Evolutionary conservation across 1,284 basidiomycete species (phyloP), one percentile per base, ranked within the genome.

Genomic region (Puccinia novopanici): DNA sequence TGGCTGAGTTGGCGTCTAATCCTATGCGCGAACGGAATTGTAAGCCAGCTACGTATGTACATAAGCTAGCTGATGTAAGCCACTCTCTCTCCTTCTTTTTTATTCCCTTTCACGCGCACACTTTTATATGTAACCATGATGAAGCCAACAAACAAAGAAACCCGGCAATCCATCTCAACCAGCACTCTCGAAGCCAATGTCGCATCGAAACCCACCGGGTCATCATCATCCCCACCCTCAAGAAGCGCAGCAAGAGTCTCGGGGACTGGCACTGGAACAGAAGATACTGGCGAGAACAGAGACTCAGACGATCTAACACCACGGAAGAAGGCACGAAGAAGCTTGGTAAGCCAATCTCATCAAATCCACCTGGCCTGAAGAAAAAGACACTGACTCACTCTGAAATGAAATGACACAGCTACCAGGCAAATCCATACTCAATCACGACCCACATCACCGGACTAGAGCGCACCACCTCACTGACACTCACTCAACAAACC

Each of bases 361-460:
- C n/a, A n/a, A n/a, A n/a, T n/a, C n/a, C n/a, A n/a, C n/a, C n/a
- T n/a, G n/a, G n/a, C n/a, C n/a, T n/a, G n/a, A n/a, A n/a, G n/a
- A n/a, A n/a, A n/a, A n/a, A n/a, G n/a, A n/a, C 19, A 67, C n/a
- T 17, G 3, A 17, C 65, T 59, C 34, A 45, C 42, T 24, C 37
- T 48, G 10, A 17, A 15, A 37, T 10, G 12, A 22, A 10, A 15
- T 50, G 13, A 3, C 30, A 24, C 52, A 80, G 77, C 52, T 80
- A 22, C 77, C 77, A 15, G 77, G 77, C 13, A 80, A 80, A 63
- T 80, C 77, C 30, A 80, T 80, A 50, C 68, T 80, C 54, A 80
- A 61, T 72, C 68, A 24, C 77, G 77, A 37, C 77, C 77, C 17
- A 80, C 13, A 17, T 80, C 77, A 72, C 77, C 45, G 75, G 75